Conservation (phyloP, 345 rosid genomes). For the Dipteronia sinensis region DNA sequence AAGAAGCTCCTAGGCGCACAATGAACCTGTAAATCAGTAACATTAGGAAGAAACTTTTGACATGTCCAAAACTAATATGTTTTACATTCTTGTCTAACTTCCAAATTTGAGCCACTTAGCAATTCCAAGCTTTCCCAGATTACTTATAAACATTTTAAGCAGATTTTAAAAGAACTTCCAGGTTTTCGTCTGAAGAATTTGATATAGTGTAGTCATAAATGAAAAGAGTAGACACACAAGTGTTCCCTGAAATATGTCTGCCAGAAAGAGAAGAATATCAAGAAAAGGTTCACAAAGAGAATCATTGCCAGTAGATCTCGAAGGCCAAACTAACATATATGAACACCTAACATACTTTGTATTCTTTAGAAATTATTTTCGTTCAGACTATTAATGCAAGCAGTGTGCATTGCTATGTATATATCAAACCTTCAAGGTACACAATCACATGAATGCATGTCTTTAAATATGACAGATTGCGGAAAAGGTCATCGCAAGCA, state of each 20-base stretch:
- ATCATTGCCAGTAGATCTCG: neutral
- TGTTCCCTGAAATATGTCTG: neutral
- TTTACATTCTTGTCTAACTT: neutral
- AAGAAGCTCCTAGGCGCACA: slow-evolving; percentile 87
- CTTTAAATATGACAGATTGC: neutral
- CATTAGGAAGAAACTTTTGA: neutral
- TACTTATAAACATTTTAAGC: neutral
- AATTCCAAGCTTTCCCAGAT: neutral
- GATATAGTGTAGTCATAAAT: neutral
- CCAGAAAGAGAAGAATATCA: neutral
- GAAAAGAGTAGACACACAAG: neutral
- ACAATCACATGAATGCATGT: neutral
- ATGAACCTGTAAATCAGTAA: slow-evolving; percentile 39
- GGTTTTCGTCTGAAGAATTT: neutral
- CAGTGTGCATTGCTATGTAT: neutral
- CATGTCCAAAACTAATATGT: neutral
- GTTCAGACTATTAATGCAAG: no score
- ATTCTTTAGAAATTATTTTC: neutral
- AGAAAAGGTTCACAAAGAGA: neutral
- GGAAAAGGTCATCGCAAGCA: neutral
- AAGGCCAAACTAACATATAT: neutral
- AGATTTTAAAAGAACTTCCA: neutral
- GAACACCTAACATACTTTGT: neutral
- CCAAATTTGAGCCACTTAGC: neutral
- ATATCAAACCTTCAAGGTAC: neutral